Base-by-base conservation (phyloP, 495 filamentous ascomycete species). In the Pseudomonodictys pantanalensis region DNA sequence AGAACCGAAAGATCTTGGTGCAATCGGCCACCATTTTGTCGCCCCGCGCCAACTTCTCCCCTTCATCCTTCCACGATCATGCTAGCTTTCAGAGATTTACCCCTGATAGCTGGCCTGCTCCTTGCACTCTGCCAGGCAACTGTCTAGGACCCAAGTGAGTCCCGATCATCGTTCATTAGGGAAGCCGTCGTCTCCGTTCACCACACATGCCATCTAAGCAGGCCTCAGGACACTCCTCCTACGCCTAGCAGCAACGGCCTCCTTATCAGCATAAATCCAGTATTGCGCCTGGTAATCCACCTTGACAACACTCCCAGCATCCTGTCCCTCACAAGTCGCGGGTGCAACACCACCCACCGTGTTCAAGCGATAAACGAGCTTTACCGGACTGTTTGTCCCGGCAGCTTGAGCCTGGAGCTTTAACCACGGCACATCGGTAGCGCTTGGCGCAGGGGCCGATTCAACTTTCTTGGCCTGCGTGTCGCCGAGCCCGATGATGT, bases 231-330 rank as follows among this genome's bases (percentile, higher is more conserved):
- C 30, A 15, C 49, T 54, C 58, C 43, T 52, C 50, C 42, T 30
- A 39, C 39, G 35, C 39, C 39, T 26, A 25, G 26, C 44, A 26
- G 24, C 58, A 2, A 55, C 25, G 1, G 29, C 58, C 30, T 18
- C 44, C 23, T 51, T 56, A 1, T 18, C n/a, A 12, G 58, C 60
- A 42, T 65, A 75, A 10, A 75, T 43, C 72, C 72, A 61, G 35
- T 91, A 97, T 77, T 91, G 84, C 5, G 93, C 85, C 20, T 88
- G 77, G 74, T 98, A 98, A 68, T 89, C 77, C 38, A 95, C 81
- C 50, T 83, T 73, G 56, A 98, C 91, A 7, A 70, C 50, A 26
- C 73, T 71, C 0, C 78, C 72, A 0, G 73, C 75, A 0, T 61
- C 68, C 79, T 82, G 77, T 0, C 85, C 88, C 41, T 81, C 66